A percentile compares a stretch with the other conserved stretches of the same genome.
Evolutionary conservation across 1,284 basidiomycete genomes (phyloP).

Genomic region (Cryptococcus amylolentus): DNA sequence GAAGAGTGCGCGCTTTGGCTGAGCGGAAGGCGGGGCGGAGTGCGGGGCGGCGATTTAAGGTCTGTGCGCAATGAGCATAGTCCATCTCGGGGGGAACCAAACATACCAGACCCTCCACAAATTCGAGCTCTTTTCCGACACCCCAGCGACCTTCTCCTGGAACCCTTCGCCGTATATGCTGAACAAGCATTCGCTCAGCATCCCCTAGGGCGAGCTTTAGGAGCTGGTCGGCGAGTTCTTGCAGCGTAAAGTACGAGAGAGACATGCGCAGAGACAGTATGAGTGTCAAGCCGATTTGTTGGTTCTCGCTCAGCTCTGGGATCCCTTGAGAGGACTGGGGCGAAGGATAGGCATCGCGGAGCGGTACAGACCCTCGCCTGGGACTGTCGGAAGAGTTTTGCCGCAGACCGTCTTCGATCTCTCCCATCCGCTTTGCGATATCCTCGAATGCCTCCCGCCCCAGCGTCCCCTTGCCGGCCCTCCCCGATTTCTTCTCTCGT

Average conservation of each 20-base stretch:
- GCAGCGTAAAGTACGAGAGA: conserved; percentile 44
- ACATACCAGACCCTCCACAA: conserved; percentile 41
- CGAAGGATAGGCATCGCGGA: conserved; percentile 10
- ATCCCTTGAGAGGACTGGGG: not conserved
- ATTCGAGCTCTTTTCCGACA: conserved; percentile 44
- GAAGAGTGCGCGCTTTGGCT: conserved; percentile 39
- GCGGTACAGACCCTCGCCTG: not conserved
- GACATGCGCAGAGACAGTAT: conserved; percentile 46
- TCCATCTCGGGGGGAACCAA: not conserved
- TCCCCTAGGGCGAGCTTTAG: conserved; percentile 33
- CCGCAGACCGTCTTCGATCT: conserved; percentile 41
- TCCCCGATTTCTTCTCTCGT: conserved; percentile 37
- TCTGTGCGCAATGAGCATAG: conserved; percentile 14
- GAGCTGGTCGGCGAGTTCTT: conserved; percentile 41
- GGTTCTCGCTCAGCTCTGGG: conserved; percentile 28
- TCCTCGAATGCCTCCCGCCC: conserved; percentile 44
- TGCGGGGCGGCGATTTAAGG: conserved; percentile 33
- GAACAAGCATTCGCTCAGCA: conserved; percentile 44
- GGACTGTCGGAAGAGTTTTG: conserved; percentile 10
- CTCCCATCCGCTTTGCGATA: conserved; percentile 34
- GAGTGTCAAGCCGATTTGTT: conserved; percentile 37
- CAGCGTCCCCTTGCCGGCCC: conserved; percentile 46
- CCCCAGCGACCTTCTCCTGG: conserved; percentile 44
- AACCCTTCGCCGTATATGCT: conserved; percentile 42
- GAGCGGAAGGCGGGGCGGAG: conserved; percentile 45